Conservation (phyloP, 1,284 basidiomycete species). For the Porodaedalea pini region DNA sequence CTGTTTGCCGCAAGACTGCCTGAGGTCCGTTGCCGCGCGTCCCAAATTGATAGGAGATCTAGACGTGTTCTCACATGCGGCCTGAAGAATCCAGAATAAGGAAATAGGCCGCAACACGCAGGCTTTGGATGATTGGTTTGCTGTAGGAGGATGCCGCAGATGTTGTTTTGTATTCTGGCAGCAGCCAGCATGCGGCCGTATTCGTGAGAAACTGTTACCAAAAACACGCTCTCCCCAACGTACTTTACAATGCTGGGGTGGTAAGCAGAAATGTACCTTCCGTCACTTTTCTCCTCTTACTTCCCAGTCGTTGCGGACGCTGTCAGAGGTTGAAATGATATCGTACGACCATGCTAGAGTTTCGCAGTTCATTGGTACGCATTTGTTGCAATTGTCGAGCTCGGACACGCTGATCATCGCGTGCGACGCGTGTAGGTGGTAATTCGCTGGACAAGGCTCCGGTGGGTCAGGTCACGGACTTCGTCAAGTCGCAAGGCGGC, state of each 20-base stretch:
- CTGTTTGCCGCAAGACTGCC: no score
- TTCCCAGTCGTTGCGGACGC: not conserved
- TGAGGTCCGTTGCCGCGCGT: no score
- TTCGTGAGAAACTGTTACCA: conserved; percentile 2
- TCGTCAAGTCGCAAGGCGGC: conserved; percentile 88
- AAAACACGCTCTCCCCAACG: conserved; percentile 8
- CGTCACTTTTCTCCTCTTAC: not conserved
- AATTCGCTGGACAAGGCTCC: conserved; percentile 87
- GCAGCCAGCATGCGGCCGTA: conserved; percentile 4
- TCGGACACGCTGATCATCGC: conserved; percentile 20
- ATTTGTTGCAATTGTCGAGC: not conserved
- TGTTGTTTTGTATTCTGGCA: not conserved
- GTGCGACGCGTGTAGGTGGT: conserved; percentile 66
- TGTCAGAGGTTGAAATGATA: conserved; percentile 43
- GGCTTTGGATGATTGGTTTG: not conserved
- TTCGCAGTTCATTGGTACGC: conserved; percentile 80
- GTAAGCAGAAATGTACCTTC: not conserved
- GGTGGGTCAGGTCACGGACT: conserved; percentile 81
- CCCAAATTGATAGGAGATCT: no score
- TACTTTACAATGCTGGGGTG: conserved; percentile 1
- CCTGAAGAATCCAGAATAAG: no score
- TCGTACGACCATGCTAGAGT: conserved; percentile 76
- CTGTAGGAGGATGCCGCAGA: not conserved
- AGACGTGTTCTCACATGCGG: no score
- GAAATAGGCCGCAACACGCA: not conserved